These are phyloP conservation scores for Rhizopus microsporus DNA, from an alignment of 371 early-diverging fungal species.

Conservation along the genomic window DNA sequence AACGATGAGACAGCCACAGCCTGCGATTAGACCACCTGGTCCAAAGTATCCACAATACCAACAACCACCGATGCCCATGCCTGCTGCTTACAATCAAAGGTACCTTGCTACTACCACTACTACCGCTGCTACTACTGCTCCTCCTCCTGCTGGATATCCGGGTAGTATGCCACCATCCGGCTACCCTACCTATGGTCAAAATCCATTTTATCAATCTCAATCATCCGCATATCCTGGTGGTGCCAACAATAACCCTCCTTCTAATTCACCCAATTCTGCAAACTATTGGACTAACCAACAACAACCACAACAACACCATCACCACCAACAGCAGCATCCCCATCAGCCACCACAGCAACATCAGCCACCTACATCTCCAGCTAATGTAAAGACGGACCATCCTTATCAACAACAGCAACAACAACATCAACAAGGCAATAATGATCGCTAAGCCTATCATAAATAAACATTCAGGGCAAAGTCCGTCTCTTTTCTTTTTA, in stretches of 20 bases:
- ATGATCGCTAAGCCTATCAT: too few species aligned
- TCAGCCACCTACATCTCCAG: too few species aligned
- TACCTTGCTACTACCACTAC: constrained; percentile 13
- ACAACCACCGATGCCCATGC: neutral
- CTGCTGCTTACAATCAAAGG: constrained; percentile 23
- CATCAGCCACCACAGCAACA: too few species aligned
- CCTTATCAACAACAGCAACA: too few species aligned
- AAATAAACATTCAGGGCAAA: too few species aligned
- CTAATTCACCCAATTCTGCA: too few species aligned
- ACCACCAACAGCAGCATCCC: too few species aligned
- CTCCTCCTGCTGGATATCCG: constrained; percentile 1
- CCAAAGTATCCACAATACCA: constrained; percentile 21
- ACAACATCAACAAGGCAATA: too few species aligned
- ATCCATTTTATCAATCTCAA: constrained; percentile 1
- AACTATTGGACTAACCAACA: too few species aligned
- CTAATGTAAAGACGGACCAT: too few species aligned
- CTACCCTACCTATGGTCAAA: constrained; percentile 6
- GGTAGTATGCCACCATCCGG: constrained; percentile 13
- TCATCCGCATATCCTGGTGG: neutral
- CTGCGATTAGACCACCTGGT: constrained; percentile 16
- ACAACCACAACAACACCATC: too few species aligned
- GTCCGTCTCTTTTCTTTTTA: too few species aligned
- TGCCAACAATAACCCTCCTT: constrained; percentile 2
- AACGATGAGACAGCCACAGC: constrained; percentile 3
- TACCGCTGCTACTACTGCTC: constrained; percentile 9